A percentile compares a stretch with the other conserved stretches of the same genome.
Conservation (phyloP, 495 filamentous ascomycete genomes). For the Annulohypoxylon maeteangense region DNA sequence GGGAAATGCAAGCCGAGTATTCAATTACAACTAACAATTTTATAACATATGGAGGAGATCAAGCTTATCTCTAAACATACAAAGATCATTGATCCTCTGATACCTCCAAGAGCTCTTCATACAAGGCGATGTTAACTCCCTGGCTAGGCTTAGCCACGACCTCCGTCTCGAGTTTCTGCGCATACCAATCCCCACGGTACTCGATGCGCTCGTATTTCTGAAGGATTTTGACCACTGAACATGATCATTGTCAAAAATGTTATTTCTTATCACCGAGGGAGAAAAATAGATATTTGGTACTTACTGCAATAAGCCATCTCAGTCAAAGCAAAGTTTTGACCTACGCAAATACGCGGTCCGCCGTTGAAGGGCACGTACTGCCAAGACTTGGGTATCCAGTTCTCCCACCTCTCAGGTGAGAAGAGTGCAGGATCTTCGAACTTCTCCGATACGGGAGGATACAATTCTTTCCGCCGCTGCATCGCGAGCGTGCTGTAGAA, state of each 20-base stretch:
- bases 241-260: neutral
- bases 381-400: constrained; percentile 67
- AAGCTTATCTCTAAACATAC: neutral
- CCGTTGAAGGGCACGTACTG: constrained; percentile 70
- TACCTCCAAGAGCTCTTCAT: constrained; percentile 37
- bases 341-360: constrained; percentile 64
- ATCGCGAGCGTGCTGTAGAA: constrained; percentile 59
- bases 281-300: constrained; percentile 24
- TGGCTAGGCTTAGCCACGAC: constrained; percentile 54
- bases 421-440: constrained; percentile 63
- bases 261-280: neutral
- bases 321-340: constrained; percentile 67
- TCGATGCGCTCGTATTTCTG: constrained; percentile 69
- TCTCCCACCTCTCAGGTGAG: constrained; percentile 66
- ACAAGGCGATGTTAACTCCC: constrained; percentile 51
- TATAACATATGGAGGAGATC: neutral
- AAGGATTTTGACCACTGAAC: constrained; percentile 63
- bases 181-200: constrained; percentile 55
- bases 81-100: neutral
- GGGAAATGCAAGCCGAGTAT: neutral
- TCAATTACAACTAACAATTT: neutral
- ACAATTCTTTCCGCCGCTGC: constrained; percentile 65
- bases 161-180: constrained; percentile 52
- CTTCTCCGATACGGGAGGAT: constrained; percentile 49
- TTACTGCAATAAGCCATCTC: constrained; percentile 60